Conservation (phyloP, 1,284 basidiomycete genomes). For the Albatrellus sp. region DNA sequence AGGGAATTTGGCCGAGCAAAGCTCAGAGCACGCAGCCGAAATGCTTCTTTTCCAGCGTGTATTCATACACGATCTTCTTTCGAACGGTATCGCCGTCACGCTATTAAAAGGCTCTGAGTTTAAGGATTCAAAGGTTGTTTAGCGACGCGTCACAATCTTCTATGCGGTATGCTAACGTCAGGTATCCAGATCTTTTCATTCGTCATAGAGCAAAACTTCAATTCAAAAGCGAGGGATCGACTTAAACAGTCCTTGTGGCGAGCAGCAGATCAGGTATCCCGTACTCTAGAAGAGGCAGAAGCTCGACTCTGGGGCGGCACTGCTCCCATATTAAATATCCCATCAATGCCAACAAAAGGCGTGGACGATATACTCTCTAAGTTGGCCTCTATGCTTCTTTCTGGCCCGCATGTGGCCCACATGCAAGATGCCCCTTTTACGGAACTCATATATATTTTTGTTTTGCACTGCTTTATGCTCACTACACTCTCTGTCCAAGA, state of each 20-base stretch:
- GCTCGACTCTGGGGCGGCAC: neutral
- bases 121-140: conserved; percentile 44
- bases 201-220: conserved; percentile 27
- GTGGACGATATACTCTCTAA: neutral
- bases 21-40: conserved; percentile 13
- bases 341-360: neutral
- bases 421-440: conserved; percentile 2
- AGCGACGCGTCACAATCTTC: no score
- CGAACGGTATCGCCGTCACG: conserved; percentile 36
- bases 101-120: conserved; percentile 41
- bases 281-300: conserved; percentile 8
- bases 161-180: neutral
- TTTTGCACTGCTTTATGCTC: conserved; percentile 31
- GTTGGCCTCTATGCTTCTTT: conserved; percentile 3
- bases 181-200: conserved; percentile 30
- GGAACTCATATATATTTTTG: conserved; percentile 23
- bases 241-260: conserved; percentile 12
- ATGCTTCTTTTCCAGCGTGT: conserved; percentile 33
- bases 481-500: conserved; percentile 28
- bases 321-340: neutral
- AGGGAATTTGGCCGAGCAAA: conserved; percentile 16
- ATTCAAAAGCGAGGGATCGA: conserved; percentile 9
- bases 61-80: conserved; percentile 35
- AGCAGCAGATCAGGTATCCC: conserved; percentile 5
- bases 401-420: conserved; percentile 2